Percentiles rank a stretch among this genome's conserved stretches.
These are phyloP conservation scores for Dendrothele bispora DNA, from an alignment of 768 basidiomycete species.

Conservation along the genomic window DNA sequence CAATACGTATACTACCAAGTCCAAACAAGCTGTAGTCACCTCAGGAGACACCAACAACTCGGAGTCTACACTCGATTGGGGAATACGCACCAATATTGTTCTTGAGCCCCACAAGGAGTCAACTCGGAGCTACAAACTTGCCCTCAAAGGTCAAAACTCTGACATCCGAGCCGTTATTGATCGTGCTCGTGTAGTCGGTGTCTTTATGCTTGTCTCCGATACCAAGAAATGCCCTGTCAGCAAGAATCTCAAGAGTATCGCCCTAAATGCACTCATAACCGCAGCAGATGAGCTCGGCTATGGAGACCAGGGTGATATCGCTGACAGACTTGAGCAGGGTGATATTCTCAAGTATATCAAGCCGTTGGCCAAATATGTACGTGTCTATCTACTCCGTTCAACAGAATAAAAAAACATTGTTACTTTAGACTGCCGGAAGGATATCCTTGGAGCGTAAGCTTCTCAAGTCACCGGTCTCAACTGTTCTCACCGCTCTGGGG, in stretches of 20 bases:
- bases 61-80: no score
- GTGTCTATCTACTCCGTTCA: no score
- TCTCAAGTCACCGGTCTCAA: not conserved
- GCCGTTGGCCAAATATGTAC: not conserved
- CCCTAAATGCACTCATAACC: not conserved
- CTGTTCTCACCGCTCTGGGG: not conserved
- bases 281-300: not conserved
- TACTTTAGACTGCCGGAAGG: no score
- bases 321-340: not conserved
- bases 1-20: no score
- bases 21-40: no score
- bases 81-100: not conserved
- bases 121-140: not conserved
- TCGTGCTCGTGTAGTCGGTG: not conserved
- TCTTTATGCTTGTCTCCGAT: not conserved
- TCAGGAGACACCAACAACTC: no score
- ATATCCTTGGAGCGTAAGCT: not conserved
- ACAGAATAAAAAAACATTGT: no score
- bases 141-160: not conserved
- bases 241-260: not conserved
- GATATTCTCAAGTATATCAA: not conserved
- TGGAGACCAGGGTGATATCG: not conserved
- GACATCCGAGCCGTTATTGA: not conserved
- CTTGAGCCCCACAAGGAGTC: not conserved
- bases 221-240: not conserved